Percentiles rank a stretch among this genome's conserved stretches.
Evolutionary conservation across 495 filamentous ascomycete species (phyloP).

Genomic region (Neurospora sp.): DNA sequence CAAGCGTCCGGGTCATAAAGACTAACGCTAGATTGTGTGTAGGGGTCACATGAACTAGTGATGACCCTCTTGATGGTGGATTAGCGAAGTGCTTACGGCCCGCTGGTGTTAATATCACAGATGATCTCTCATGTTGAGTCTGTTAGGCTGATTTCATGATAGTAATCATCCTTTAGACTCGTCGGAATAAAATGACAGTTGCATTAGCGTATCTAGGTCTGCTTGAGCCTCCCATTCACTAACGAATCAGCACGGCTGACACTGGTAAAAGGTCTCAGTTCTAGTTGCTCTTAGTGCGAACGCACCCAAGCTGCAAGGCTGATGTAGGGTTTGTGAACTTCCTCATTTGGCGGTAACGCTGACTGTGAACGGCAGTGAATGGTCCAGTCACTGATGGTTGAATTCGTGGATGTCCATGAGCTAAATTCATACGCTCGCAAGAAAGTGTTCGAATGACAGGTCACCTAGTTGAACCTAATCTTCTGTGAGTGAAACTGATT

Average conservation of each 20-base stretch:
- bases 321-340: neutral
- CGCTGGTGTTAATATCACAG: neutral
- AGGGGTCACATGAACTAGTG: neutral
- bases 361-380: neutral
- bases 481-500: neutral
- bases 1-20: neutral
- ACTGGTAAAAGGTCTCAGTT: neutral
- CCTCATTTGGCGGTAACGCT: neutral
- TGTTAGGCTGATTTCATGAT: neutral
- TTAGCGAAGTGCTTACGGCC: neutral
- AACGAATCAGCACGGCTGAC: neutral
- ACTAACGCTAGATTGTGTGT: neutral
- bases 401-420: neutral
- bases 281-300: neutral
- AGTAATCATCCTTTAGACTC: neutral
- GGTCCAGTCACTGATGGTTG: neutral
- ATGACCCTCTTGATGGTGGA: neutral
- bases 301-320: neutral
- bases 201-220: neutral
- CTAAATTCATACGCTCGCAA: neutral
- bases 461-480: neutral
- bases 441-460: neutral
- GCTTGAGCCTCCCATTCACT: neutral
- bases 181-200: neutral
- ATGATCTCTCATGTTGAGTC: neutral